phyloP scores from a whole-genome alignment of 1,284 basidiomycete genomes.

The Tilletia horrida region DNA sequence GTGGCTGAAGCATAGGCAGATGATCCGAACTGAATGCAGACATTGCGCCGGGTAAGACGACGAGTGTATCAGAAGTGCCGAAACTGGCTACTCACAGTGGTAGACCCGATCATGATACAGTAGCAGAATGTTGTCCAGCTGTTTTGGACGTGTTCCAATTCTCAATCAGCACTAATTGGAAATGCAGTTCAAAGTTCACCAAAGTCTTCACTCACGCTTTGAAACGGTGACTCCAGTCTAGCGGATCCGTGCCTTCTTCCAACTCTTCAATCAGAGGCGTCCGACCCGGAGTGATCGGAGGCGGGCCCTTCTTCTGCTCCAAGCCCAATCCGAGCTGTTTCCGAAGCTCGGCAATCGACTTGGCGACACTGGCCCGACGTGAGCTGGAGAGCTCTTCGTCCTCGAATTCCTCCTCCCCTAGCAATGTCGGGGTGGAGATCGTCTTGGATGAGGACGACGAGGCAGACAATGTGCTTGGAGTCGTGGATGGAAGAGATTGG shows the following conservation, averaged over 20 bases:
- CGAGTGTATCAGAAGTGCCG: not conserved
- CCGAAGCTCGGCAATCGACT: not conserved
- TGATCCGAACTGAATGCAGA: not conserved
- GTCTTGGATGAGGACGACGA: not conserved
- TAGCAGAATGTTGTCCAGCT: constrained; percentile 17
- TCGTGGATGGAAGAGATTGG: too few species aligned
- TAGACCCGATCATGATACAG: constrained; percentile 21
- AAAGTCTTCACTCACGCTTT: constrained; percentile 6
- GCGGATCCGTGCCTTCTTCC: constrained; percentile 3
- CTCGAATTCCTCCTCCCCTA: not conserved
- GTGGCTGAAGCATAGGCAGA: constrained; percentile 16
- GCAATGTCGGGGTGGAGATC: not conserved
- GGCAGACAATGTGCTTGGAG: too few species aligned
- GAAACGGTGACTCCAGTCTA: not conserved
- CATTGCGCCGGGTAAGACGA: not conserved
- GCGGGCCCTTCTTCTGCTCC: constrained; percentile 2
- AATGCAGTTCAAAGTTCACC: not conserved
- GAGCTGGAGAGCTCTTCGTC: not conserved
- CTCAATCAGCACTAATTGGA: not conserved
- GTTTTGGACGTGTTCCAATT: not conserved
- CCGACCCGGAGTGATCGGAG: constrained; percentile 12
- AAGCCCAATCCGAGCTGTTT: not conserved
- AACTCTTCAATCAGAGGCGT: constrained; percentile 9
- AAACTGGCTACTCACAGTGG: constrained; percentile 10
- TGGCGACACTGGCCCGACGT: not conserved